phyloP scores from a whole-genome alignment of 2,329 filamentous ascomycete genomes.

The Sordariomycetes sp. region DNA sequence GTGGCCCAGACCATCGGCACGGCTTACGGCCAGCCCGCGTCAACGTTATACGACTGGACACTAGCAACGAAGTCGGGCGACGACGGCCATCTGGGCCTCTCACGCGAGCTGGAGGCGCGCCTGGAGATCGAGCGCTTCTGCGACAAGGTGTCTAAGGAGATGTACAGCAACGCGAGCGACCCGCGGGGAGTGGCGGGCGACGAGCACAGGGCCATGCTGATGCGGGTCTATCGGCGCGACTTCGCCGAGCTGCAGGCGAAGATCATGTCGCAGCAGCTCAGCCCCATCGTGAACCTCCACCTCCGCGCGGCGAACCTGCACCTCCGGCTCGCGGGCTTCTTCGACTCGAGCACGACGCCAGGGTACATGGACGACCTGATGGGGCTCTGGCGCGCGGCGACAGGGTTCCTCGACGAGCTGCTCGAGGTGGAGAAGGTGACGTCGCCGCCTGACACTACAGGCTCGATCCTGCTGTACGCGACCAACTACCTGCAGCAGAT shows the following conservation, averaged over 20 bases:
- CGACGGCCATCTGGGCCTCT: constrained; percentile 43
- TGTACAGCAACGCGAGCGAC: constrained; percentile 67
- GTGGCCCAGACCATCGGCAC: constrained; percentile 74
- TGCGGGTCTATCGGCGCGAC: constrained; percentile 52
- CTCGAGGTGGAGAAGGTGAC: constrained; percentile 37
- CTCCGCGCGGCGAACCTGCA: constrained; percentile 62
- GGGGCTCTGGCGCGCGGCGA: constrained; percentile 60
- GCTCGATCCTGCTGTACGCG: constrained; percentile 49
- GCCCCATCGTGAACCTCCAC: constrained; percentile 49
- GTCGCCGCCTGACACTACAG: constrained; percentile 25
- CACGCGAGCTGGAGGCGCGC: constrained; percentile 50
- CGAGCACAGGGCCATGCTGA: constrained; percentile 52
- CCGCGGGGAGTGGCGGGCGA: constrained; percentile 56
- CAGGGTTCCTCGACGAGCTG: constrained; percentile 54
- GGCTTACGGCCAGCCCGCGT: constrained; percentile 70
- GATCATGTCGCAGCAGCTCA: constrained; percentile 44
- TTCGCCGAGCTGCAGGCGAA: constrained; percentile 49
- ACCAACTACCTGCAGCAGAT: constrained; percentile 75
- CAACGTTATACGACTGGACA: constrained; percentile 65
- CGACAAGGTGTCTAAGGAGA: constrained; percentile 65
- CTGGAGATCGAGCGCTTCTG: constrained; percentile 63
- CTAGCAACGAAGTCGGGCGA: constrained; percentile 45
- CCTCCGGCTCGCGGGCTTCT: constrained; percentile 67
- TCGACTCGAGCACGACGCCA: constrained; percentile 59
- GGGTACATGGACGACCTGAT: constrained; percentile 64